Evolutionary conservation across 768 basidiomycete genomes (phyloP).

Genomic region (Mycena crocata): DNA sequence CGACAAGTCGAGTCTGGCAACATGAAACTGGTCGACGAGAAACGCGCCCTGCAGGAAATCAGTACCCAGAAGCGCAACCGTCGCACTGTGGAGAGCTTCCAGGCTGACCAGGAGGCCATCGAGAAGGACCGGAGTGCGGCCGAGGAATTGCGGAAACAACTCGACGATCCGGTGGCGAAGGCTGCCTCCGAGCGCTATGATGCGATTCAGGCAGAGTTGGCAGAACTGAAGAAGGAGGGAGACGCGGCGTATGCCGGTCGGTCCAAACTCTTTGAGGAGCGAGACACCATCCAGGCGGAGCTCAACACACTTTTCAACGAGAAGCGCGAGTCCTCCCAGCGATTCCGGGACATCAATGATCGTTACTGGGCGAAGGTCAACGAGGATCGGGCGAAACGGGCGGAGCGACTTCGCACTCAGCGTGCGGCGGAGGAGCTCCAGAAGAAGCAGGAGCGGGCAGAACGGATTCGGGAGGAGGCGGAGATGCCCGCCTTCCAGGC

Average conservation of each 20-base stretch:
- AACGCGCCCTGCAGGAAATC: slow-evolving; percentile 94
- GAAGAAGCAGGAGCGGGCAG: slow-evolving; percentile 83
- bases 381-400: slow-evolving; percentile 88
- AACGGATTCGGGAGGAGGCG: slow-evolving; percentile 91
- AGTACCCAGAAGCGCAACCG: slow-evolving; percentile 76
- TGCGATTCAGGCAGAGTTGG: slow-evolving; percentile 85
- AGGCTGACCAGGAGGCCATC: slow-evolving; percentile 82
- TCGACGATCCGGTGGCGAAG: slow-evolving; percentile 92
- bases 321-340: slow-evolving; percentile 79
- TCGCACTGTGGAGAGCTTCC: slow-evolving; percentile 83
- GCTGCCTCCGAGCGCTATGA: slow-evolving; percentile 86
- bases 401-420: slow-evolving; percentile 80
- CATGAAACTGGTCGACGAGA: slow-evolving; percentile 95
- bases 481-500: slow-evolving; percentile 89
- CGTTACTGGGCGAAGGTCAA: slow-evolving; percentile 84
- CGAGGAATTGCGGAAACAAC: slow-evolving; percentile 84
- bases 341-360: slow-evolving; percentile 87
- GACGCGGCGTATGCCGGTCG: slow-evolving; percentile 88
- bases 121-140: slow-evolving; percentile 78
- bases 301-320: slow-evolving; percentile 77
- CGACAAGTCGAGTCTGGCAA: slow-evolving; percentile 92
- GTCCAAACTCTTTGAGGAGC: slow-evolving; percentile 87
- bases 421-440: slow-evolving; percentile 81
- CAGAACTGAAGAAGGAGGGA: slow-evolving; percentile 85
- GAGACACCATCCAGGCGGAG: slow-evolving; percentile 76